A percentile compares a stretch with the other conserved stretches of the same genome.
These are phyloP conservation scores for Herpetospermum pedunculosum DNA, from an alignment of 306 rosid genomes.

Conservation along the genomic window DNA sequence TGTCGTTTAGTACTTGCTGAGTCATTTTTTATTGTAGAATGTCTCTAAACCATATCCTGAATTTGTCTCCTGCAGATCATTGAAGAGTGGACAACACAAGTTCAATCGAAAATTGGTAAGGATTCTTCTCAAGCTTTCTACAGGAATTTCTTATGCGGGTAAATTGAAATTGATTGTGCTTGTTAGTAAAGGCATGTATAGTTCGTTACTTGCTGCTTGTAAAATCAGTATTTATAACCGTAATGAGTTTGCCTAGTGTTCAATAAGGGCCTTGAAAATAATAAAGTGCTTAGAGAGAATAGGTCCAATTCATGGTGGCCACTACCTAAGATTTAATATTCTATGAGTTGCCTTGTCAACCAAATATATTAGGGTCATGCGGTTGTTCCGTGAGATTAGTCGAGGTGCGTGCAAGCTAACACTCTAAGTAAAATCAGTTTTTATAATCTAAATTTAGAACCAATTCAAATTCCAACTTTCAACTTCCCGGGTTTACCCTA, in stretches of 20 bases:
- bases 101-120: conserved; percentile 64
- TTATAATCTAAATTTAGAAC: neutral
- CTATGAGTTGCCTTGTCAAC: too few relatives aligned
- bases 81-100: conserved; percentile 83
- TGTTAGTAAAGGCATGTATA: neutral
- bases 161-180: neutral
- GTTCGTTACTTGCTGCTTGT: neutral
- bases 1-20: neutral
- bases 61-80: conserved; percentile 36
- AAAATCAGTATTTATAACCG: neutral
- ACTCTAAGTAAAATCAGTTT: too few relatives aligned
- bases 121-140: conserved; percentile 7
- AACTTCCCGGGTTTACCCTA: too few relatives aligned
- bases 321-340: too few relatives aligned
- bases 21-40: neutral
- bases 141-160: neutral
- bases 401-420: too few relatives aligned
- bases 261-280: too few relatives aligned
- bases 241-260: too few relatives aligned
- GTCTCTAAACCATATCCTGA: neutral
- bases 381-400: too few relatives aligned
- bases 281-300: too few relatives aligned
- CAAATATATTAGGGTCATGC: too few relatives aligned
- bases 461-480: neutral
- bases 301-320: too few relatives aligned